Base-by-base conservation (phyloP, 257 asterid genomes). In the Jaltomata sinuosa region DNA sequence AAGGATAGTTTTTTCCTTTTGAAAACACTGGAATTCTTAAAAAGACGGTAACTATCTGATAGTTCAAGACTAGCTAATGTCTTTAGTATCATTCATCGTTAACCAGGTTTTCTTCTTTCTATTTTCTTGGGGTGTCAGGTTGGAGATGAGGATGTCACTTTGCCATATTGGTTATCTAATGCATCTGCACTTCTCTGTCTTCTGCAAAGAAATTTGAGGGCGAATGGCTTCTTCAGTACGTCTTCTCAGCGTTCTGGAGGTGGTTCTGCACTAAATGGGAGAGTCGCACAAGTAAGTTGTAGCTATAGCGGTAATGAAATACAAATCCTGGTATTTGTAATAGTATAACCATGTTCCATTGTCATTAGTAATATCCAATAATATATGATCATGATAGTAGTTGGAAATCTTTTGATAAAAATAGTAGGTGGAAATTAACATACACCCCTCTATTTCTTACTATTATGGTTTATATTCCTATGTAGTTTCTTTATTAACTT, bases 141-240 rank as follows among this genome's bases (percentile, higher is more conserved):
- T 32, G 98, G 94, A 21, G 95, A 94, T 82, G 98, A 93, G 86
- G 90, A 89, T 83, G 86, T 89, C 82, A 89, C 91, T 84, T 91
- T 95, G 85, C 99, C 99, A 74, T 97, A 97, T 87, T 97, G 99
- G 99, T 87, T 97, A 83, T 94, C 99, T 59, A 95, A 93, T 87
- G 89, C 97, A 83, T 95, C 99, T 67, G 98, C 99, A 53, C 98
- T 97, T 91, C 86, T 97, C 61, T 95, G 98, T 87, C 97, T 97
- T 80, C 92, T 97, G 83, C 99, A 97, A 90, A 94, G 94, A 89
- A 95, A 95, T 83, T 90, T 94, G 88, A 95, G 95, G 83, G 90
- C 97, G 64, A 97, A 85, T 90, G 99, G 98, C 84, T 95, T 95
- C 88, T 81, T 93, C 86, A 87, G 90, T 88, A 87, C 94, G 80